Evolutionary conservation across 2,329 filamentous ascomycete genomes (phyloP).

Genomic region (Trichoderma pleuroti): DNA sequence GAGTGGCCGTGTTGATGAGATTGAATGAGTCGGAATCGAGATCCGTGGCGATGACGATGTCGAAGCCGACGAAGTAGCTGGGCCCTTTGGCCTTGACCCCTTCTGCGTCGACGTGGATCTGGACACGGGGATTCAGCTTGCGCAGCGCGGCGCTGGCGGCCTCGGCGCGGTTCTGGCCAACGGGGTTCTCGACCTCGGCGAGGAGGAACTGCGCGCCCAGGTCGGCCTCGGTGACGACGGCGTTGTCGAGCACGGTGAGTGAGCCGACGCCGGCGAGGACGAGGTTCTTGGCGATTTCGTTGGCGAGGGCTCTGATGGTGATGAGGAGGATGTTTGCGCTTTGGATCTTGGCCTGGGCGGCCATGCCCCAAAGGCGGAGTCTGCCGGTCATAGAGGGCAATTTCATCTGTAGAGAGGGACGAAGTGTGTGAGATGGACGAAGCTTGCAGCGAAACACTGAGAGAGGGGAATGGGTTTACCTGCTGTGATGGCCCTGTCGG

Average conservation of each 20-base stretch:
- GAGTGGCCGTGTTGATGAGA: conserved; percentile 81
- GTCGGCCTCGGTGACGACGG: conserved; percentile 71
- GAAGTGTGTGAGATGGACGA: not conserved
- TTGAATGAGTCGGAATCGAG: conserved; percentile 71
- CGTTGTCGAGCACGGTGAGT: conserved; percentile 81
- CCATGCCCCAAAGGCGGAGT: conserved; percentile 96
- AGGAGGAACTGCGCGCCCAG: conserved; percentile 82
- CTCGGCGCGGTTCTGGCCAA: conserved; percentile 82
- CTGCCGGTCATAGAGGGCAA: conserved; percentile 94
- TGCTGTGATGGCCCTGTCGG: conserved; percentile 31
- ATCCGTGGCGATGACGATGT: conserved; percentile 87
- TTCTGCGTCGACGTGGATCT: conserved; percentile 65
- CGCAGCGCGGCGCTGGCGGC: conserved; percentile 74
- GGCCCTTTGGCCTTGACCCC: conserved; percentile 65
- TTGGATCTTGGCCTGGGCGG: conserved; percentile 89
- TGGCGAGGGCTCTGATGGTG: conserved; percentile 80
- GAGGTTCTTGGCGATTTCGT: conserved; percentile 96
- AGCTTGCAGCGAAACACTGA: not conserved
- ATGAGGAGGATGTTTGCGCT: conserved; percentile 87
- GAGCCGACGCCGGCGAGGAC: conserved; percentile 90
- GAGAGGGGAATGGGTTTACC: conserved; percentile 27
- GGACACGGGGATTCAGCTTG: conserved; percentile 86
- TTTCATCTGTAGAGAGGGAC: conserved; percentile 68
- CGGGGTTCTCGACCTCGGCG: conserved; percentile 53
- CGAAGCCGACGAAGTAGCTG: conserved; percentile 74